Evolutionary conservation across 441 rosid genomes (phyloP).

Genomic region (Bruguiera hainesii): DNA sequence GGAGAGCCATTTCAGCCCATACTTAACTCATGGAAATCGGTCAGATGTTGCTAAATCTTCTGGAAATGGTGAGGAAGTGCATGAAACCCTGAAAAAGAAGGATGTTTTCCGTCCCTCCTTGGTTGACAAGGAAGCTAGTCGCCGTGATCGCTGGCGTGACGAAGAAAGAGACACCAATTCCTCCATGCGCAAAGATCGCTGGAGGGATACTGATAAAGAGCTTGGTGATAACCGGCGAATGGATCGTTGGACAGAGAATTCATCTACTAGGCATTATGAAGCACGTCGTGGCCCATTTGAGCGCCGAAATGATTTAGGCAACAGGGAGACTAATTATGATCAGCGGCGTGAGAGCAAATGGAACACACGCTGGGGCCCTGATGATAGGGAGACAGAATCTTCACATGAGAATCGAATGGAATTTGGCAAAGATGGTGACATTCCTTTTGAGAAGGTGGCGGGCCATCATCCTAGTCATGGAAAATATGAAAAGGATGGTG

Average conservation of each 20-base stretch:
- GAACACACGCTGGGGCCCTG: conserved; percentile 99
- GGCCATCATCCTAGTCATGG: conserved; percentile 44
- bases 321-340: conserved; percentile 66
- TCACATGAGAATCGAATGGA: conserved; percentile 59
- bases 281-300: conserved; percentile 71
- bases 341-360: conserved; percentile 98
- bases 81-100: conserved; percentile 68
- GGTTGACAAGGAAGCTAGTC: conserved; percentile 75
- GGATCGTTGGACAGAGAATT: conserved; percentile 81
- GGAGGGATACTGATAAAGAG: conserved; percentile 92
- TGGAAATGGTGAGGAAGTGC: conserved; percentile 61
- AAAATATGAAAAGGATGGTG: conserved; percentile 77
- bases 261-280: conserved; percentile 56
- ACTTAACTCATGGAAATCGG: conserved; percentile 38
- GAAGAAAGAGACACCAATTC: conserved; percentile 92
- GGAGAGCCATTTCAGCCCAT: conserved; percentile 52
- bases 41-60: conserved; percentile 43
- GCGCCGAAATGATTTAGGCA: conserved; percentile 76
- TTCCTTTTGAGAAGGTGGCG: conserved; percentile 52
- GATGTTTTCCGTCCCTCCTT: conserved; percentile 86
- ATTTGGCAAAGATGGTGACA: conserved; percentile 66
- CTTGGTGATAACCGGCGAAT: conserved; percentile 54
- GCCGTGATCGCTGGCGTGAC: conserved; percentile 95
- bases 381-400: conserved; percentile 59
- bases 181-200: conserved; percentile 64